Evolutionary conservation across 2,329 filamentous ascomycete genomes (phyloP), one percentile per base, ranked within the genome.

Genomic region (Cladosporium velox): DNA sequence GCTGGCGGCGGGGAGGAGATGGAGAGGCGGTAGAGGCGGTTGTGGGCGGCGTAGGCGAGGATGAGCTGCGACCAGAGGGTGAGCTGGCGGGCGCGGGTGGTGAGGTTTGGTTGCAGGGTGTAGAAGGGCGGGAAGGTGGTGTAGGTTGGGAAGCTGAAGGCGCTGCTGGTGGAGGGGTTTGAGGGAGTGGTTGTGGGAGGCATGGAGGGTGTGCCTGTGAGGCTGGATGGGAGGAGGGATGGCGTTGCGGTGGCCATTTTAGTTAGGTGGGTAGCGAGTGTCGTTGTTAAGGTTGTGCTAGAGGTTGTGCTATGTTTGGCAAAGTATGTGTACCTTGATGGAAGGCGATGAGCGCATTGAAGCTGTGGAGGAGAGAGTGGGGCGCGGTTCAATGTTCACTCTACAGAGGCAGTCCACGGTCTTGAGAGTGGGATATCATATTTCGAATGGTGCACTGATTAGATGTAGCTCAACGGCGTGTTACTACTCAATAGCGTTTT

Each of bases 61-160:
- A 98, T 87, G 18, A 97, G 87, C 35, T 87, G 79, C n/a, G 90
- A 88, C 95, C 95, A 99, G 79, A 93, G 93, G 67, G 86, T 83
- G 68, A 93, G 88, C 76, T 95, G 92, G 55, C 89, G 88, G 79
- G 89, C 87, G 75, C 86, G 89, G 11, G 91, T 94, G 34, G 86
- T 85, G 68, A 87, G 83, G 80, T 92, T 92, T 41, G 89, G 86
- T 79, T 95, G 91, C 64, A 87, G 88, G 65, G 90, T 93, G 86
- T 91, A 95, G 88, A 95, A 93, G 75, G 91, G 89, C 0, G 91
- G 91, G 82, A 92, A 94, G 80, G 83, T 82, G 84, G 93, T 90
- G 77, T 82, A 81, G 11, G 79, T 75, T 41, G 81, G 81, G 70
- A 81, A 80, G 67, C 67, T 64, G 76, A 81, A 83, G 70, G 67